These are phyloP conservation scores for Cyberlindnera amylophila DNA, from an alignment of 805 yeast species.

Conservation along the genomic window DNA sequence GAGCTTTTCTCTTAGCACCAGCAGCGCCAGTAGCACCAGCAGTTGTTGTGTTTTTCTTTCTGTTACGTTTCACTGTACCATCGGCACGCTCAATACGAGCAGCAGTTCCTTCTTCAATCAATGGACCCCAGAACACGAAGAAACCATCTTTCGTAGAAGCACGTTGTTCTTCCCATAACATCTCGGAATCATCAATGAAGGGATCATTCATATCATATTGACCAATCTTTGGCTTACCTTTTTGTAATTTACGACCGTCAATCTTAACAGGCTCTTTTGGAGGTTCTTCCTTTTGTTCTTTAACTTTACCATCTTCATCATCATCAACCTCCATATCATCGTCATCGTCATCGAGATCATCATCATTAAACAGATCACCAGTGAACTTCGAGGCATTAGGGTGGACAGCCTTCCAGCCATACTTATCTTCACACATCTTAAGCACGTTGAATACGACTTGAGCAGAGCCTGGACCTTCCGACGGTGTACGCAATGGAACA, in stretches of 20 bases:
- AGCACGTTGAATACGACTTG: conserved; percentile 69
- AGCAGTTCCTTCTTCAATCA: conserved; percentile 57
- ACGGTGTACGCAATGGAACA: conserved; percentile 45
- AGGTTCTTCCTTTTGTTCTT: too few relatives aligned
- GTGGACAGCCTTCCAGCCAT: conserved; percentile 72
- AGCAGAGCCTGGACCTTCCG: conserved; percentile 54
- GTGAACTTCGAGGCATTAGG: conserved; percentile 61
- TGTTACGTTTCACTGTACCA: conserved; percentile 39
- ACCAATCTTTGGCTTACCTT: conserved; percentile 72
- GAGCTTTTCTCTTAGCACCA: conserved; percentile 9
- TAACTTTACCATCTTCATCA: too few relatives aligned
- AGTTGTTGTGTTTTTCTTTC: conserved; percentile 26
- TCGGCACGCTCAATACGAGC: conserved; percentile 45
- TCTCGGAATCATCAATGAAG: conserved; percentile 91
- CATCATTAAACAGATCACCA: conserved; percentile 51
- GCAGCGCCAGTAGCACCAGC: conserved; percentile 1
- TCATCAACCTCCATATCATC: conserved; percentile 39
- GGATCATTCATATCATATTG: conserved; percentile 93
- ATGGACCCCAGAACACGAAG: conserved; percentile 91
- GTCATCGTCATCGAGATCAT: conserved; percentile 46
- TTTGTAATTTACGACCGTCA: conserved; percentile 42
- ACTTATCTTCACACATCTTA: conserved; percentile 75
- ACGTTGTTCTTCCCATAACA: conserved; percentile 89
- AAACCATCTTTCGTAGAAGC: conserved; percentile 93
- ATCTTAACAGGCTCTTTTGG: conserved; percentile 37